Evolutionary conservation across 2,329 filamentous ascomycete species (phyloP).

Genomic region (Epichloe sp.): DNA sequence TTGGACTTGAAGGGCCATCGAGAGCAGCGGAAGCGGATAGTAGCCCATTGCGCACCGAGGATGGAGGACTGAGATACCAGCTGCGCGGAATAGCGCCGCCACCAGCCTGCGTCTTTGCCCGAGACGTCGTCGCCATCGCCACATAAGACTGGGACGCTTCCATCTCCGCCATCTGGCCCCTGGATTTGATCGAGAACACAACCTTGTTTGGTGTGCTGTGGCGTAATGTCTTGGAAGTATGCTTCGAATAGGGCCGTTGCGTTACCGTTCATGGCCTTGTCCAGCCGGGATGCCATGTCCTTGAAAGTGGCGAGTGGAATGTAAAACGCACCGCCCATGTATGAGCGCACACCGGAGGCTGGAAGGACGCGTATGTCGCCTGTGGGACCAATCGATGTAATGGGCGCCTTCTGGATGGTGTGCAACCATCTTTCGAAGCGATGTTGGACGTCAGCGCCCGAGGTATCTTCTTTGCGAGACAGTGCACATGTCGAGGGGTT

Average conservation of each 20-base stretch:
- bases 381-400: conserved; percentile 8
- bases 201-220: background rate
- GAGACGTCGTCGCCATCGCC: conserved; percentile 11
- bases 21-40: conserved; percentile 17
- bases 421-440: conserved; percentile 15
- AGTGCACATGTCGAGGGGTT: conserved; percentile 5
- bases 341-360: conserved; percentile 5
- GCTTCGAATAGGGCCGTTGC: background rate
- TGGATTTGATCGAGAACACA: background rate
- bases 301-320: conserved; percentile 10
- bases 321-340: conserved; percentile 16
- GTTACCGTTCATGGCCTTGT: conserved; percentile 4
- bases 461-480: conserved; percentile 1
- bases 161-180: background rate
- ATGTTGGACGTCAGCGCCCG: conserved; percentile 2
- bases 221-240: background rate
- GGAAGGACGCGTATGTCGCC: conserved; percentile 13
- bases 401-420: conserved; percentile 11
- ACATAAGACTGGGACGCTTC: background rate
- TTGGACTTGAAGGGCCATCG: conserved; percentile 20
- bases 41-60: conserved; percentile 15
- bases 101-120: conserved; percentile 8
- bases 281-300: conserved; percentile 2
- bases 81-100: conserved; percentile 9
- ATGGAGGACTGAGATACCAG: conserved; percentile 13